Base-by-base conservation (phyloP, 768 basidiomycete species). In the Cystofilobasidium ferigula region DNA sequence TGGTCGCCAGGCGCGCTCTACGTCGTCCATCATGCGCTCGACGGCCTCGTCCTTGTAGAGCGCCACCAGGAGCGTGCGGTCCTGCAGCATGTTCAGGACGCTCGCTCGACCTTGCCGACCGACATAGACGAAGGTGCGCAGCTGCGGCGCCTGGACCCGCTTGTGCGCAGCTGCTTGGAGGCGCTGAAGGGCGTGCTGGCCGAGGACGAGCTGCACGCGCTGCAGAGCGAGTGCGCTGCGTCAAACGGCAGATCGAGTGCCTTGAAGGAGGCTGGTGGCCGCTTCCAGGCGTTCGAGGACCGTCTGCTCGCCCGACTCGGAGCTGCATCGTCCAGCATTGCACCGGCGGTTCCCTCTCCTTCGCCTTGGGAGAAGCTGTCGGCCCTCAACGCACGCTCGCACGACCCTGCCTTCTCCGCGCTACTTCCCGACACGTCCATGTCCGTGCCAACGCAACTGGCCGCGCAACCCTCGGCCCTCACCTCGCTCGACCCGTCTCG, bases 181-280 rank as follows among this genome's bases (percentile, higher is more conserved):
- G 78, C 83, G 9, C 78, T 93, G 8, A 81, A 88, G 0, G 77
- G 84, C 28, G 79, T 82, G 13, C 71, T 92, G 18, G 82, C 86
- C 1, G 69, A 78, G 0, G 81, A 84, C 18, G 74, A 79, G 2
- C 81, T 82, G 47, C 86, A 84, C 69, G 71, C 88, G 3, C 83
- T 88, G 71, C 72, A 76, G 38, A 72, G 73, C 0, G 86, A 86
- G 72, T 75, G 88, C 36, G 75, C 79, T 42, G 77, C 78, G 5
- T 76, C 79, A 3, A 78, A 76, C n/a, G 71, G 38, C 82, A 87
- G 69, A 85, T 86, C 58, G 78, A 80, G 6, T 83, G 81, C 34
- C 81, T 88, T 56, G 74, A 78, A 5, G 75, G 74, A 0, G 82
- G 85, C 0, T 76, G 89, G 5, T 80, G 77, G 69, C 74, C 74